Evolutionary conservation across 257 asterid species (phyloP).

Genomic region (Petrea volubilis): DNA sequence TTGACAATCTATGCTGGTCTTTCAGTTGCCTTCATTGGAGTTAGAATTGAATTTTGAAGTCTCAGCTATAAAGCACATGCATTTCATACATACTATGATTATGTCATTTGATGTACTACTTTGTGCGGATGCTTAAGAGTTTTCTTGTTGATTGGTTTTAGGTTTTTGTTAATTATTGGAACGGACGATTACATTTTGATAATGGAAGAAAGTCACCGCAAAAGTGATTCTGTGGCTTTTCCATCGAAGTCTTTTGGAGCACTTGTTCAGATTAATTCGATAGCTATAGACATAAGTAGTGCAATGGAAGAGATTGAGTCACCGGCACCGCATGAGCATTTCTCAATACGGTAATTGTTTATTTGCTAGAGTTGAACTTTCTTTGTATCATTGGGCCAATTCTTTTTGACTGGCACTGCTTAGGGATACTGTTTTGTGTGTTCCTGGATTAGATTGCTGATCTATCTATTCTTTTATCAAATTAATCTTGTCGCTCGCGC

Average conservation of each 20-base stretch:
- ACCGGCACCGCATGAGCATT: conserved; percentile 47
- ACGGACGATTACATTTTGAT: conserved; percentile 45
- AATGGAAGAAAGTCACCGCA: conserved; percentile 30
- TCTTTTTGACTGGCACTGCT: not conserved
- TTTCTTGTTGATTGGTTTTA: conserved; percentile 17
- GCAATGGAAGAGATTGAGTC: conserved; percentile 34
- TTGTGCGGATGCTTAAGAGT: not conserved
- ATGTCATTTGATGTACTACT: conserved; percentile 29
- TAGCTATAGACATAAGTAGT: conserved; percentile 53
- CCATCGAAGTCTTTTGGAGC: conserved; percentile 44
- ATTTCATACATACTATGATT: conserved; percentile 22
- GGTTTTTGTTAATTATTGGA: conserved; percentile 18
- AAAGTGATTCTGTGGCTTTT: conserved; percentile 30
- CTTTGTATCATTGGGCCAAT: not conserved
- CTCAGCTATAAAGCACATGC: not conserved
- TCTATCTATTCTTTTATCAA: not conserved
- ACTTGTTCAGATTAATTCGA: conserved; percentile 49
- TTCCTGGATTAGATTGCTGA: not conserved
- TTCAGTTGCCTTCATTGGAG: not conserved
- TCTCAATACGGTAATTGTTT: conserved; percentile 71
- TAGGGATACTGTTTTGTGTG: not conserved
- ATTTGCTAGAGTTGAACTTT: conserved; percentile 1
- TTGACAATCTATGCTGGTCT: not conserved
- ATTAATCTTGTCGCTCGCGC: not conserved
- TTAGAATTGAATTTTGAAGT: not conserved